phyloP scores from a whole-genome alignment of 2,329 filamentous ascomycete genomes.

The Fusarium succisae region DNA sequence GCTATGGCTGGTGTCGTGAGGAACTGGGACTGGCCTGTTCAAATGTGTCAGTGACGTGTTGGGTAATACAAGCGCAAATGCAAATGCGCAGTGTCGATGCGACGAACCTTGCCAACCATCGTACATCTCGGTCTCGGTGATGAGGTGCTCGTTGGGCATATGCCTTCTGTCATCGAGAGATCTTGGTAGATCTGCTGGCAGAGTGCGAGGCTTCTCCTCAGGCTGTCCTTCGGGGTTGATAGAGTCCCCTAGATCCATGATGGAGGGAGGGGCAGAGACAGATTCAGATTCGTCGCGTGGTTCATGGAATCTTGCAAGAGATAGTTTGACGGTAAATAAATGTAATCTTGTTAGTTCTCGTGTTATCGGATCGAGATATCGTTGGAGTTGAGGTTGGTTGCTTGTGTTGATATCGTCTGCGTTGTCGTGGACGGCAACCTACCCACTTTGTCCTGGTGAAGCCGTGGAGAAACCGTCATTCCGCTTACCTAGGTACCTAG shows the following conservation, averaged over 20 bases:
- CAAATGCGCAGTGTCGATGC: slow-evolving; percentile 19
- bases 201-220: slow-evolving; percentile 55
- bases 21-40: slow-evolving; percentile 90
- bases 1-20: slow-evolving; percentile 86
- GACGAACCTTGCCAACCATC: slow-evolving; percentile 93
- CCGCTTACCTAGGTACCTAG: slow-evolving; percentile 11
- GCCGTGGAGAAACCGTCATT: slow-evolving; percentile 41
- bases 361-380: slow-evolving; percentile 3
- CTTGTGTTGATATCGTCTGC: slow-evolving; percentile 36
- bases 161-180: slow-evolving; percentile 88
- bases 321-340: not conserved
- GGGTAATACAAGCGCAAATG: slow-evolving; percentile 27
- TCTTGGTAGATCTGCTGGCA: slow-evolving; percentile 88
- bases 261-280: slow-evolving; percentile 52
- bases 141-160: slow-evolving; percentile 68
- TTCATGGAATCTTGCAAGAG: slow-evolving; percentile 44
- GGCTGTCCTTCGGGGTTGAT: slow-evolving; percentile 52
- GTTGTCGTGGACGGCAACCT: slow-evolving; percentile 36
- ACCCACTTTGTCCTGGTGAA: slow-evolving; percentile 38
- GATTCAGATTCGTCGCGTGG: slow-evolving; percentile 41
- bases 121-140: slow-evolving; percentile 93
- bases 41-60: slow-evolving; percentile 40
- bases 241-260: slow-evolving; percentile 68
- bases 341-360: not conserved
- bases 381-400: slow-evolving; percentile 6